Percentiles rank a stretch among this genome's conserved stretches.
Evolutionary conservation across 228 moss, liverwort and hornwort genomes (phyloP).

Genomic region (Sphagnum fallax): DNA sequence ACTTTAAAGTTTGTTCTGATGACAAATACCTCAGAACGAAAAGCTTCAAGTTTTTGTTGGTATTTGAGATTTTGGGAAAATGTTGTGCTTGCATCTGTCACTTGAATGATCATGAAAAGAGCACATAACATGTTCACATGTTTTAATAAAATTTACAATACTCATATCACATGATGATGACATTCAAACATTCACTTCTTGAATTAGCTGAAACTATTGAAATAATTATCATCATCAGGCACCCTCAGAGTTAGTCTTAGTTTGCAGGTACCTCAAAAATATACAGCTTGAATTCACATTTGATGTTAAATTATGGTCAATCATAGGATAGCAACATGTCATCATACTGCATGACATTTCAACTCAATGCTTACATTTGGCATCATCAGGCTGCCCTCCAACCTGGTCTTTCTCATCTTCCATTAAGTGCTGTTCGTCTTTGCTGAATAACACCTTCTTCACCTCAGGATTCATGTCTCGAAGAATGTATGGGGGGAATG

Average conservation of each 20-base stretch:
- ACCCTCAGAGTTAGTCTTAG: too few relatives aligned
- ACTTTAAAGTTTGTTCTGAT: background rate
- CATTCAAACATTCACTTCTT: background rate
- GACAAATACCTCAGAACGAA: constrained; percentile 23
- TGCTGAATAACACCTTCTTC: constrained; percentile 15
- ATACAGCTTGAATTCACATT: too few relatives aligned
- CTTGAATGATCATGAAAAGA: background rate
- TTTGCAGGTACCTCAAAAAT: too few relatives aligned
- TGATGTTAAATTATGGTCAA: background rate
- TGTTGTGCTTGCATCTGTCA: too few relatives aligned
- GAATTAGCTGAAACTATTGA: background rate
- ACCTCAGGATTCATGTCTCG: constrained; percentile 38
- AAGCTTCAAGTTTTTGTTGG: constrained; percentile 20
- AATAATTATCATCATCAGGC: background rate
- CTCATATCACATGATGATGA: background rate
- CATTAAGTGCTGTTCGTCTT: background rate
- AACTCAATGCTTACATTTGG: background rate
- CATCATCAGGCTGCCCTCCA: constrained; percentile 11
- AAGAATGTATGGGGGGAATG: constrained; percentile 26
- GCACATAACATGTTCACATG: background rate
- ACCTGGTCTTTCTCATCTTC: constrained; percentile 3
- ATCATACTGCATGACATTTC: background rate
- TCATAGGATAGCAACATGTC: background rate
- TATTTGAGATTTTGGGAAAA: background rate
- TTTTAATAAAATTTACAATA: background rate